phyloP scores from a whole-genome alignment of 805 yeast species.

The Metschnikowia baotianmanensis region DNA sequence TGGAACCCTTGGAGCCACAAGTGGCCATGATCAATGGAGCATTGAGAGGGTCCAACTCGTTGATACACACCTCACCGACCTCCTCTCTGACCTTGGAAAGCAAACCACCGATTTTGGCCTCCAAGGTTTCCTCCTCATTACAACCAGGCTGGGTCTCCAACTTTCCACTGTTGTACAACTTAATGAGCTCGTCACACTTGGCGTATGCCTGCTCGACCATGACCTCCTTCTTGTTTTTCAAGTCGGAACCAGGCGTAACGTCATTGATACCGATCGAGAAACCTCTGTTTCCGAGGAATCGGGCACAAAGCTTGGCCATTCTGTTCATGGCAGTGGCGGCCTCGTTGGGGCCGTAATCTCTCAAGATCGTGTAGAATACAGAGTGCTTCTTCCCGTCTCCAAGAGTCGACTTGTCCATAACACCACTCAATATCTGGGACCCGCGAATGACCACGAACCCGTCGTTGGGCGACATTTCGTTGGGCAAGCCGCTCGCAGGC shows the following conservation, averaged over 20 bases:
- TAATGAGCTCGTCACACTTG: slow-evolving; percentile 88
- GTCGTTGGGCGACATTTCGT: slow-evolving; percentile 97
- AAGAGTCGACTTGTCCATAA: slow-evolving; percentile 92
- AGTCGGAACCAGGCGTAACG: slow-evolving; percentile 86
- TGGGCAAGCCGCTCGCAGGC: slow-evolving; percentile 68
- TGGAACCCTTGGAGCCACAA: slow-evolving; percentile 98
- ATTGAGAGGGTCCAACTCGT: slow-evolving; percentile 82
- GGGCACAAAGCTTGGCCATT: slow-evolving; percentile 98
- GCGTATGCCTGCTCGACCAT: slow-evolving; percentile 89
- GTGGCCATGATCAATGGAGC: slow-evolving; percentile 99
- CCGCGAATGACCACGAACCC: slow-evolving; percentile 91
- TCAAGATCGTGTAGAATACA: slow-evolving; percentile 87
- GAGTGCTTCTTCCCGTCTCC: slow-evolving; percentile 99
- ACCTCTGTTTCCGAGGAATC: slow-evolving; percentile 92
- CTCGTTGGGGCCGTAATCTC: slow-evolving; percentile 96
- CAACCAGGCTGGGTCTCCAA: slow-evolving; percentile 99
- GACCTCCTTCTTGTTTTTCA: slow-evolving; percentile 74
- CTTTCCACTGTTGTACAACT: slow-evolving; percentile 73
- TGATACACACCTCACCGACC: slow-evolving; percentile 96
- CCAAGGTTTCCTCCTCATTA: slow-evolving; percentile 96
- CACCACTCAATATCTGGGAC: slow-evolving; percentile 84
- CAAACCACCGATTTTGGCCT: slow-evolving; percentile 95
- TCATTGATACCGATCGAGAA: slow-evolving; percentile 97
- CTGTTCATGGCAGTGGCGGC: slow-evolving; percentile 97
- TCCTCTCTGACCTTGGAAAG: slow-evolving; percentile 97